phyloP scores from a whole-genome alignment of 2,329 filamentous ascomycete genomes.

The Ophiostoma himal-ulmi region DNA sequence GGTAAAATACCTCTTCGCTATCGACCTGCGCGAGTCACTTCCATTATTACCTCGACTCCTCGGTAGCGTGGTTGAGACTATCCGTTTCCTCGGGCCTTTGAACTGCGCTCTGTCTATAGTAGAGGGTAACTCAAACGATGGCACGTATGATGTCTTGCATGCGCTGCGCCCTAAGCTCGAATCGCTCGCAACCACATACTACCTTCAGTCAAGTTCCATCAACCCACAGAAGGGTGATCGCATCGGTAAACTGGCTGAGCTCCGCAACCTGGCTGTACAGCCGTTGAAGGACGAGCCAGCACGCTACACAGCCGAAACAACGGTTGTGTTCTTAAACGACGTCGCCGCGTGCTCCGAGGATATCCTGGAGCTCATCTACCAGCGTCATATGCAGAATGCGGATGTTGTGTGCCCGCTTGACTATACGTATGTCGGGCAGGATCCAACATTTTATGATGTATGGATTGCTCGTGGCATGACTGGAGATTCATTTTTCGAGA shows the following conservation, averaged over 20 bases:
- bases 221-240: conserved; percentile 43
- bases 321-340: conserved; percentile 50
- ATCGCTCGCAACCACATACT: conserved; percentile 37
- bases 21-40: conserved; percentile 45
- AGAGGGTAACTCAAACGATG: conserved; percentile 51
- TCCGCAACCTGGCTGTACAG: conserved; percentile 62
- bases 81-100: conserved; percentile 38
- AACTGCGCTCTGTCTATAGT: conserved; percentile 50
- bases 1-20: conserved; percentile 44
- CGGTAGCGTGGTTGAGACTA: conserved; percentile 40
- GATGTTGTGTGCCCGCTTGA: conserved; percentile 57
- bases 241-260: conserved; percentile 66
- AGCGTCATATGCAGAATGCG: conserved; percentile 41
- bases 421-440: conserved; percentile 42
- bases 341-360: conserved; percentile 50
- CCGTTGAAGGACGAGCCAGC: conserved; percentile 43
- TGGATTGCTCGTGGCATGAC: conserved; percentile 49
- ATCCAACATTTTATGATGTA: conserved; percentile 52
- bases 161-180: conserved; percentile 38
- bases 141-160: conserved; percentile 46
- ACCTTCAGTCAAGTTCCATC: conserved; percentile 39
- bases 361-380: conserved; percentile 50
- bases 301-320: conserved; percentile 32
- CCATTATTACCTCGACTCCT: conserved; percentile 46
- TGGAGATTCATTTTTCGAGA: conserved; percentile 51